Evolutionary conservation across 2,329 filamentous ascomycete genomes (phyloP).

Genomic region (Pseudogymnoascus sp.): DNA sequence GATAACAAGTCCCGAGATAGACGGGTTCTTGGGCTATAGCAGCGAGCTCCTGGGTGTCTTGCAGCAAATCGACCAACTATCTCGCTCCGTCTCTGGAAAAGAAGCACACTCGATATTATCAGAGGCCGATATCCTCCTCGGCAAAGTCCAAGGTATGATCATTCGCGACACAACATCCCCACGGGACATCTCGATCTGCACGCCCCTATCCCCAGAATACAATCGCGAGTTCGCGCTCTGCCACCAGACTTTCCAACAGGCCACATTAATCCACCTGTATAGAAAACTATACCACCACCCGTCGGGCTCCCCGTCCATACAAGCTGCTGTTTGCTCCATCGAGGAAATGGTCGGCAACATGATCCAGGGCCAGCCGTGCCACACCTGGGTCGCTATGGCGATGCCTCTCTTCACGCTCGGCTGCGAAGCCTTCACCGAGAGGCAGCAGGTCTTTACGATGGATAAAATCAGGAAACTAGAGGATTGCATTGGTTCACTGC

Average conservation of each 20-base stretch:
- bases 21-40: constrained; percentile 21
- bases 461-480: background rate
- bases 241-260: constrained; percentile 19
- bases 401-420: constrained; percentile 21
- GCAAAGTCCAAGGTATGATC: constrained; percentile 18
- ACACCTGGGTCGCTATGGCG: constrained; percentile 22
- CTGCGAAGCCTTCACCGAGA: constrained; percentile 17
- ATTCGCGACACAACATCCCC: constrained; percentile 8
- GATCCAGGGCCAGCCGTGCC: constrained; percentile 12
- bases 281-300: constrained; percentile 16
- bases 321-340: constrained; percentile 12
- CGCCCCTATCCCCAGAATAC: constrained; percentile 12
- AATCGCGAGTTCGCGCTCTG: constrained; percentile 18
- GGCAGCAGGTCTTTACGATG: constrained; percentile 12
- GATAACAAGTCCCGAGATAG: constrained; percentile 11
- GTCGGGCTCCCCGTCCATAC: constrained; percentile 9
- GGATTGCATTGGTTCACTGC: background rate
- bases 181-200: constrained; percentile 14
- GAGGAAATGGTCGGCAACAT: constrained; percentile 15
- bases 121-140: constrained; percentile 19
- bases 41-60: constrained; percentile 18
- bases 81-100: background rate
- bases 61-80: constrained; percentile 17
- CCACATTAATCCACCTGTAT: constrained; percentile 18
- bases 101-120: background rate